Evolutionary conservation across 768 basidiomycete genomes (phyloP).

Genomic region (Kockovaella imperatae): DNA sequence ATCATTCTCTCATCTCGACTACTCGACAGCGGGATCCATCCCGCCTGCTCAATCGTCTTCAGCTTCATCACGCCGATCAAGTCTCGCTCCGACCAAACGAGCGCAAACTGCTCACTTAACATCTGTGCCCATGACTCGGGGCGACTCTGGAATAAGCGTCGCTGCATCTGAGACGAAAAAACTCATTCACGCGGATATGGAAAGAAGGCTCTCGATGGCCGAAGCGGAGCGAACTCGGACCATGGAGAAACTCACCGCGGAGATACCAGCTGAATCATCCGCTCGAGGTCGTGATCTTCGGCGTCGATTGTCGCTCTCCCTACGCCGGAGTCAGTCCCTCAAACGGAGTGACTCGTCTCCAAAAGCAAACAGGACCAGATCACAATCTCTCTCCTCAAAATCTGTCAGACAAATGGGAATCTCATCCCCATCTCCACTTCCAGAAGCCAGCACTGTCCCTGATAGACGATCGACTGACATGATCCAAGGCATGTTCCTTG

Average conservation of each 20-base stretch:
- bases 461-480: not conserved
- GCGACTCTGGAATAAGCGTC: slow-evolving; percentile 10
- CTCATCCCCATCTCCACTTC: slow-evolving; percentile 7
- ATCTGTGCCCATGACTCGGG: slow-evolving; percentile 12
- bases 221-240: too few relatives aligned
- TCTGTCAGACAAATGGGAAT: not conserved
- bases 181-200: slow-evolving; percentile 10
- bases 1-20: slow-evolving; percentile 17
- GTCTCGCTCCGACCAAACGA: too few relatives aligned
- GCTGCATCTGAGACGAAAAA: slow-evolving; percentile 14
- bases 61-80: slow-evolving; percentile 2
- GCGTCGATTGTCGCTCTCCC: too few relatives aligned
- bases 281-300: too few relatives aligned
- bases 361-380: slow-evolving; percentile 9
- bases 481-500: slow-evolving; percentile 1
- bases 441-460: not conserved
- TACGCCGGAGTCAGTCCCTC: too few relatives aligned
- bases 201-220: slow-evolving; percentile 1
- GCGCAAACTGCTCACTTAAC: not conserved
- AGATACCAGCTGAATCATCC: too few relatives aligned
- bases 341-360: slow-evolving; percentile 3
- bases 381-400: slow-evolving; percentile 7
- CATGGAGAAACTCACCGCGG: too few relatives aligned
- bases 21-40: slow-evolving; percentile 14
- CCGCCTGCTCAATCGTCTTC: too few relatives aligned